Percentiles rank a stretch among this genome's conserved stretches.
Evolutionary conservation across 768 basidiomycete species (phyloP).

Genomic region (Lactarius deliciosus): DNA sequence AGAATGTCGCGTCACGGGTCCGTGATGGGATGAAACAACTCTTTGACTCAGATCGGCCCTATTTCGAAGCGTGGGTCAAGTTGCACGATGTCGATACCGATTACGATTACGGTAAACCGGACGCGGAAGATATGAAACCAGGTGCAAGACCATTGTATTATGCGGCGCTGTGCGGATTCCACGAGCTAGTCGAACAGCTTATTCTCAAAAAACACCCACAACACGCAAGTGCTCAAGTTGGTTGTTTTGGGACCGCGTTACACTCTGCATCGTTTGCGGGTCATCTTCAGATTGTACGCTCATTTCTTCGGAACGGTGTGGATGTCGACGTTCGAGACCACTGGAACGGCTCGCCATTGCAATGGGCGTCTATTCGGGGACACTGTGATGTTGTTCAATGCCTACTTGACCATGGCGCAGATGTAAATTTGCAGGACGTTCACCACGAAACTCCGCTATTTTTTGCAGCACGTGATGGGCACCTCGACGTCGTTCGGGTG

Average conservation of each 20-base stretch:
- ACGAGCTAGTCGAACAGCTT: background rate
- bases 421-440: background rate
- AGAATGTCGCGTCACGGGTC: background rate
- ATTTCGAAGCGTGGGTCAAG: background rate
- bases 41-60: background rate
- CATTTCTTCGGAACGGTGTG: background rate
- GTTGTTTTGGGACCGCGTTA: background rate
- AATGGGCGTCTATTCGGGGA: background rate
- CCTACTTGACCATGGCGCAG: background rate
- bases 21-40: background rate
- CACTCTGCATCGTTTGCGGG: background rate
- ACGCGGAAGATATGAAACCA: rapidly evolving
- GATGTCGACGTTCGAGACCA: background rate
- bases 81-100: background rate
- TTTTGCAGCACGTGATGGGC: background rate
- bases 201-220: background rate
- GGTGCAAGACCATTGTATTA: background rate
- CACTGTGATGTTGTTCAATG: background rate
- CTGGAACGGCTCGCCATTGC: background rate
- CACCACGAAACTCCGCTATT: background rate
- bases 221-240: background rate
- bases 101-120: too few species aligned
- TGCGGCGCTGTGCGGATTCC: background rate
- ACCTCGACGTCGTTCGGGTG: background rate
- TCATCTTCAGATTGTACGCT: background rate